Evolutionary conservation across 805 yeast genomes (phyloP), one percentile per base, ranked within the genome.

Genomic region (Ogataea polymorpha): DNA sequence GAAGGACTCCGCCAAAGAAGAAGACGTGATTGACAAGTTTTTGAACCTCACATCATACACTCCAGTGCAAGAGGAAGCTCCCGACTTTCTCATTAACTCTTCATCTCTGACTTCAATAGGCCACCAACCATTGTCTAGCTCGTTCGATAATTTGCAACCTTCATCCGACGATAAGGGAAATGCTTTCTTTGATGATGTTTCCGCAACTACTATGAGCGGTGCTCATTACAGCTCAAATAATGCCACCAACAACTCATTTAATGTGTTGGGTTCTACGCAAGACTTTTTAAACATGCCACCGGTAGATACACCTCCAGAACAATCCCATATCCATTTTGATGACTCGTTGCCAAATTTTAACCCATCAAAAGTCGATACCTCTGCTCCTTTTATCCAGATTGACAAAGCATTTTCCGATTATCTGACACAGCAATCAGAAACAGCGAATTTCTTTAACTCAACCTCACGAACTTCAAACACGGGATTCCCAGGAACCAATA

Each of bases 341-440:
- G 39, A 31, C 11, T 3, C 38, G 18, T 20, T 18, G 25, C 12
- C 39, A 10, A 15, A 9, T 29, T n/a, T 12, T 23, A 27, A 25
- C 37, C 6, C 41, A 23, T 16, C 28, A 8, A 9, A 33, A 6
- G 29, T 17, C 5, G 23, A 27, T 23, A 16, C 18, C 16, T 15
- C 42, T 15, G 37, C 37, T 28, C 42, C 42, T 6, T 13, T 33
- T 18, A 51, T 51, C 18, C 52, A 46, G 20, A 45, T 51, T 26
- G 51, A 48, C 16, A 40, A 37, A 13, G 48, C 46, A 2, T 46
- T 51, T 32, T 29, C 46, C 2, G 50, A 48, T 20, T 32, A 32
- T 16, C 27, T 39, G 11, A 14, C 33, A 7, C 34, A 33, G 21
- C 29, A 28, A 11, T 20, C 36, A 4, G 33, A 17, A 11, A 21